Conservation (phyloP, 768 basidiomycete species). For the Naematelia encephala region DNA sequence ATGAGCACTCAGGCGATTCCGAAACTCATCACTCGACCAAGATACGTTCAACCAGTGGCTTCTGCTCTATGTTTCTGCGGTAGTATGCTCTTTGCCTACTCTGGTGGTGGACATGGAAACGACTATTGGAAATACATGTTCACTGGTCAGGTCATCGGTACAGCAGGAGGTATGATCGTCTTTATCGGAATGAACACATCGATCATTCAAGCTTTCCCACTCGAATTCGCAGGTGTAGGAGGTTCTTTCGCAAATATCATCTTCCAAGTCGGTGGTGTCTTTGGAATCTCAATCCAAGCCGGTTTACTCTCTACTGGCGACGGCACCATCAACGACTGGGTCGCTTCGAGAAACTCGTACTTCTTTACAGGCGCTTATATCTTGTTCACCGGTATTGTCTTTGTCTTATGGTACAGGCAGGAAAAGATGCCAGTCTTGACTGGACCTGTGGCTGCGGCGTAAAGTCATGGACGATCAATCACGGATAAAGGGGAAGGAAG, state of each 20-base stretch:
- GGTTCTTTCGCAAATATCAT: constrained; percentile 44
- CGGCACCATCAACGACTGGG: constrained; percentile 41
- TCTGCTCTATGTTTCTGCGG: constrained; percentile 38
- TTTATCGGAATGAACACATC: constrained; percentile 40
- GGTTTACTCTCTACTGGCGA: constrained; percentile 39
- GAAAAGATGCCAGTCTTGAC: constrained; percentile 32
- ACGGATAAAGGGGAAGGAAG: too few species aligned
- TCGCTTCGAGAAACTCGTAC: constrained; percentile 34
- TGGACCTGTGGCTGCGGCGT: constrained; percentile 31
- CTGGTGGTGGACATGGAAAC: constrained; percentile 32
- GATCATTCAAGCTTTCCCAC: constrained; percentile 23
- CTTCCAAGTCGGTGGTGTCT: constrained; percentile 43
- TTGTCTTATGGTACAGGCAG: constrained; percentile 38
- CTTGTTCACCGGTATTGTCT: constrained; percentile 33
- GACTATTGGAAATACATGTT: constrained; percentile 47
- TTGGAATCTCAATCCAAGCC: constrained; percentile 43
- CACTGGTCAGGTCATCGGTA: constrained; percentile 33
- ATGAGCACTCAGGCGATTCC: constrained; percentile 32
- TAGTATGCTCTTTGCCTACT: constrained; percentile 40
- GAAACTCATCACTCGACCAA: constrained; percentile 38
- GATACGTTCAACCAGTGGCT: constrained; percentile 36
- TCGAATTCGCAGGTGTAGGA: constrained; percentile 38
- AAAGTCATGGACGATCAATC: constrained; percentile 1
- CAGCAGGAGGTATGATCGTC: constrained; percentile 40
- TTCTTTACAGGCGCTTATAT: constrained; percentile 42